Percentiles rank a stretch among this genome's conserved stretches.
phyloP scores from a whole-genome alignment of 83 land plant genomes.

The Isoetes engelmannii region DNA sequence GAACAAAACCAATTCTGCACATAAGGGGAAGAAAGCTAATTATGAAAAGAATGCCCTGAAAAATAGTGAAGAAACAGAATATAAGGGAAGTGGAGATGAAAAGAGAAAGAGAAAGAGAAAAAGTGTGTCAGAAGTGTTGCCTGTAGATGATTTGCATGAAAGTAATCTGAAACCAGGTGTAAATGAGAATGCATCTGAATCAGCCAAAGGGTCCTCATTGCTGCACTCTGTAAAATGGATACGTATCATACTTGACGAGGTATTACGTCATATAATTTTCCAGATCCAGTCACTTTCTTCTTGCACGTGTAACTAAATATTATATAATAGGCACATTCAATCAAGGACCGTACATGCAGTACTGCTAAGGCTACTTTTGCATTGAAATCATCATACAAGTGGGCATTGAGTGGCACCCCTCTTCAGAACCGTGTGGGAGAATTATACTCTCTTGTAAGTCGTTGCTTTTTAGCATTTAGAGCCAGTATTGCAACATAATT shows the following conservation, averaged over 20 bases:
- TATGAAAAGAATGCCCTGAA: background rate
- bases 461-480: no score
- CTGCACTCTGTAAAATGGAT: constrained; percentile 81
- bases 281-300: background rate
- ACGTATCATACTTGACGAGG: constrained; percentile 91
- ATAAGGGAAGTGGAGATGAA: constrained; percentile 8
- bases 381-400: constrained; percentile 55
- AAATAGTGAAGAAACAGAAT: background rate
- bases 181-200: background rate
- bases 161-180: background rate
- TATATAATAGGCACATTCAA: constrained; percentile 62
- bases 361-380: constrained; percentile 80
- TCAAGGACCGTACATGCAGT: constrained; percentile 63
- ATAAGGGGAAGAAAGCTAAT: constrained; percentile 3
- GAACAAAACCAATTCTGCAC: background rate
- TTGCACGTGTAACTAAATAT: background rate
- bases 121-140: background rate
- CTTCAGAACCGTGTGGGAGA: constrained; percentile 94
- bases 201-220: constrained; percentile 28
- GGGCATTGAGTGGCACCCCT: constrained; percentile 97
- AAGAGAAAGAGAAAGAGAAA: background rate
- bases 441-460: constrained; percentile 74
- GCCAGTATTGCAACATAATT: no score
- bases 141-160: background rate
- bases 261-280: constrained; percentile 11